These are phyloP conservation scores for Rhodotorula glutinis DNA, from an alignment of 1,284 basidiomycete species.

Conservation along the genomic window DNA sequence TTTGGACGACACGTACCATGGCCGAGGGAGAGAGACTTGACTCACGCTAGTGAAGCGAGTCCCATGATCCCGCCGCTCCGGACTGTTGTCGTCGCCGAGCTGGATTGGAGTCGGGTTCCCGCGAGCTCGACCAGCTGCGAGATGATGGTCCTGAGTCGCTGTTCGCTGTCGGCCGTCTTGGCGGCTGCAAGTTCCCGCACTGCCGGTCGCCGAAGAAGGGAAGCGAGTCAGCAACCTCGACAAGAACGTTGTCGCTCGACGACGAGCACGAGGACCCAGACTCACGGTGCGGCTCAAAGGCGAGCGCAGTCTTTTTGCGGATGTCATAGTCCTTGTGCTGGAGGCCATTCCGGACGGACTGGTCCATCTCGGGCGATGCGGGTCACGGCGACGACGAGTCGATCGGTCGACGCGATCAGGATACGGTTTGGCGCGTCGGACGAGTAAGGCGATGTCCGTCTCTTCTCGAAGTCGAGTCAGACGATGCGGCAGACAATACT, in stretches of 20 bases:
- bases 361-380: not conserved
- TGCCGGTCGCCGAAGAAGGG: conserved; percentile 52
- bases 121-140: conserved; percentile 94
- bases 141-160: conserved; percentile 80
- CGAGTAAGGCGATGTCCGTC: no score
- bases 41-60: conserved; percentile 66
- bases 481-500: no score
- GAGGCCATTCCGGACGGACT: conserved; percentile 7
- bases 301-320: conserved; percentile 90
- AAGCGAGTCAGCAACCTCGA: not conserved
- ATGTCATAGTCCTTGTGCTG: conserved; percentile 66
- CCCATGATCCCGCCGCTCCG: conserved; percentile 81
- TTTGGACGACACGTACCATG: no score
- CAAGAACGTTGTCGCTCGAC: not conserved
- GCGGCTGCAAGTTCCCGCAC: conserved; percentile 77
- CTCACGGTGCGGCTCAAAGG: conserved; percentile 60
- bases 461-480: no score
- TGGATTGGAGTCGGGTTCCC: conserved; percentile 55
- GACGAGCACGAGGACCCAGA: not conserved
- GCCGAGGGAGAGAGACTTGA: no score
- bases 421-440: no score
- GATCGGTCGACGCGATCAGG: no score
- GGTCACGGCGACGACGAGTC: no score
- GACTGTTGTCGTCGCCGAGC: conserved; percentile 72
- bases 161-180: conserved; percentile 62